A percentile compares a stretch with the other conserved stretches of the same genome.
Evolutionary conservation across 192 early-diverging fungal genomes (phyloP).

Genomic region (Gigaspora rosea): DNA sequence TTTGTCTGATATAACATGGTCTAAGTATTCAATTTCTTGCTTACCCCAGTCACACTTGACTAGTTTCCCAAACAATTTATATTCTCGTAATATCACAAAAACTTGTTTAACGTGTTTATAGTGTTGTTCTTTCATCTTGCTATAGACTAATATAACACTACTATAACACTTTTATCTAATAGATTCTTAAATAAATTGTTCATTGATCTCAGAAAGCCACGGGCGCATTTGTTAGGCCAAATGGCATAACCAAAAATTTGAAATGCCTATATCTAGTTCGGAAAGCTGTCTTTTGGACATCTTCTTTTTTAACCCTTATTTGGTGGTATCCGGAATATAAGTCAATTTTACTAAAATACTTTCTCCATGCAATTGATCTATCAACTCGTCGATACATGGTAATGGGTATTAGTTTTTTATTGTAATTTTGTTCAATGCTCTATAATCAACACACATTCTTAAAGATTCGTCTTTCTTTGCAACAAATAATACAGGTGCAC

Average conservation of each 20-base stretch:
- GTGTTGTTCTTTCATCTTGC: conserved; percentile 23
- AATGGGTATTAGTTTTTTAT: conserved; percentile 45
- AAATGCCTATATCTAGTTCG: conserved; percentile 44
- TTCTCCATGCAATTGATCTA: not conserved
- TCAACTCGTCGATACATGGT: conserved; percentile 38
- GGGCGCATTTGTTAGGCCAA: conserved; percentile 63
- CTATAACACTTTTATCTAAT: conserved; percentile 38
- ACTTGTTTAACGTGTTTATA: conserved; percentile 3
- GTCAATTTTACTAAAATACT: conserved; percentile 36
- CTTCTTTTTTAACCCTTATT: conserved; percentile 33
- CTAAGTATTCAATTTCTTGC: conserved; percentile 32
- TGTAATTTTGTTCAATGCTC: conserved; percentile 51
- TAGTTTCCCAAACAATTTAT: conserved; percentile 32
- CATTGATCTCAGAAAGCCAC: conserved; percentile 58
- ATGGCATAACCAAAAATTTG: conserved; percentile 62
- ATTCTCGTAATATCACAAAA: conserved; percentile 25
- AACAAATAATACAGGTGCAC: conserved; percentile 30
- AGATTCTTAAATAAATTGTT: conserved; percentile 47
- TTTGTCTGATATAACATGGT: conserved; percentile 33
- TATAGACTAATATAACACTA: conserved; percentile 47
- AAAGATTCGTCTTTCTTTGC: conserved; percentile 36
- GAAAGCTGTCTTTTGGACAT: conserved; percentile 50
- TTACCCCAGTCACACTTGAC: conserved; percentile 27
- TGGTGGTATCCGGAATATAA: conserved; percentile 40
- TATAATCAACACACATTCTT: conserved; percentile 47